phyloP scores from a whole-genome alignment of 768 basidiomycete species.

The Mycena metata region DNA sequence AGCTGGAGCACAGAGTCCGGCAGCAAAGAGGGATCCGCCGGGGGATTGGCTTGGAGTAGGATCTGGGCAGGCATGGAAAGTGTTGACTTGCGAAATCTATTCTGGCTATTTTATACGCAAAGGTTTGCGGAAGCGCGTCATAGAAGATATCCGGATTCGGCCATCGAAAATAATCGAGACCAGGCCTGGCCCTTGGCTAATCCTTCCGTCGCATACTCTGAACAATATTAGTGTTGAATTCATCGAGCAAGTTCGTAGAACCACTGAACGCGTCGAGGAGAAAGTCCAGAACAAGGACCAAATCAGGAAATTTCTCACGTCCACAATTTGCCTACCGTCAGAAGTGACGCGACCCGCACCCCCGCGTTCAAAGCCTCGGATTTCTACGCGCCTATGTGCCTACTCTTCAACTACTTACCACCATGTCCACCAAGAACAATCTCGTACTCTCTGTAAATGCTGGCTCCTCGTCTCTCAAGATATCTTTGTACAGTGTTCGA shows the following conservation, averaged over 20 bases:
- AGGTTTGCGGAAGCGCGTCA: slow-evolving; percentile 12
- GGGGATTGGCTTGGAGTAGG: slow-evolving; percentile 73
- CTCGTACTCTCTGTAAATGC: slow-evolving; percentile 82
- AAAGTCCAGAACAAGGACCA: neutral
- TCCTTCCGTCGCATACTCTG: too few species aligned
- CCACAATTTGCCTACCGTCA: too few species aligned
- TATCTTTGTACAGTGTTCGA: slow-evolving; percentile 69
- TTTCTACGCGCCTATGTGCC: too few species aligned
- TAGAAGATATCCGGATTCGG: neutral
- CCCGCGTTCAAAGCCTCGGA: too few species aligned
- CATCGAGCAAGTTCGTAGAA: too few species aligned
- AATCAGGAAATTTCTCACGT: neutral
- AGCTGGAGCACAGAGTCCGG: slow-evolving; percentile 68
- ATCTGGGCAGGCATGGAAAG: slow-evolving; percentile 69
- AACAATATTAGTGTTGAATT: too few species aligned
- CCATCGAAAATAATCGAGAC: too few species aligned
- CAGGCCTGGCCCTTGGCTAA: too few species aligned
- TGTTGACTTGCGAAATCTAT: neutral
- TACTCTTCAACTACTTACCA: too few species aligned
- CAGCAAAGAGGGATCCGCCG: slow-evolving; percentile 76
- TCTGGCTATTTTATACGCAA: slow-evolving; percentile 3
- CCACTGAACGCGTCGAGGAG: too few species aligned
- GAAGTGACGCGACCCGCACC: too few species aligned
- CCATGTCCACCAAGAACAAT: slow-evolving; percentile 13
- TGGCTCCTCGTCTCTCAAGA: slow-evolving; percentile 90